Conservation (phyloP, 2,329 filamentous ascomycete genomes). For the Cladosporium oxysporum region DNA sequence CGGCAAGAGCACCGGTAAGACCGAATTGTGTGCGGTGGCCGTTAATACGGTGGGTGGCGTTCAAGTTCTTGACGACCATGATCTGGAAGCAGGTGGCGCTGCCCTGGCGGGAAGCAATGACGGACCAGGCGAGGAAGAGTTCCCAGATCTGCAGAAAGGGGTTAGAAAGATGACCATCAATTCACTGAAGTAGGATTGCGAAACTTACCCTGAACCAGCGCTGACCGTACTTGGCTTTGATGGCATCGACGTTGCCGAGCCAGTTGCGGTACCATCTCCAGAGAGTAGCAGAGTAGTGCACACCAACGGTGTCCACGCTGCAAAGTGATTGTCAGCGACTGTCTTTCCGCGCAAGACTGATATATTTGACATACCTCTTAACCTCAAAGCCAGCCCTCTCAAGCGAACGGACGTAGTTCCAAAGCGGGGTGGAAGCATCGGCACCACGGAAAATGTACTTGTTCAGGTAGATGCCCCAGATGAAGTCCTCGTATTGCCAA, state of each 20-base stretch:
- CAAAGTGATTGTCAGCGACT: neutral
- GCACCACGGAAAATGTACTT: constrained; percentile 91
- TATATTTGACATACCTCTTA: constrained; percentile 55
- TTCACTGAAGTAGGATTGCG: no score
- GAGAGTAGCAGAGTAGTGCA: constrained; percentile 94
- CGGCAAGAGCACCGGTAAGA: constrained; percentile 64
- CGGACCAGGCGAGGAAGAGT: constrained; percentile 83
- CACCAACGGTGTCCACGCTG: constrained; percentile 82
- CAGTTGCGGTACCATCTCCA: constrained; percentile 99
- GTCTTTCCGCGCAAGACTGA: neutral
- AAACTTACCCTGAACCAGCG: constrained; percentile 73
- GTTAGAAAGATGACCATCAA: neutral
- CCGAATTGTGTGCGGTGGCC: constrained; percentile 70
- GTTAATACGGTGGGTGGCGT: constrained; percentile 78
- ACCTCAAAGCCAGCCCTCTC: constrained; percentile 88
- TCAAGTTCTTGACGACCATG: constrained; percentile 84
- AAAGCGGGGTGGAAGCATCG: constrained; percentile 90
- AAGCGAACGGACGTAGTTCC: constrained; percentile 79
- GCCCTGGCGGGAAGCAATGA: constrained; percentile 81
- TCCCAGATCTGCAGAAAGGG: constrained; percentile 68
- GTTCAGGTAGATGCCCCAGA: constrained; percentile 99
- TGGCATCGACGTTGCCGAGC: constrained; percentile 90
- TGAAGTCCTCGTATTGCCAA: constrained; percentile 97
- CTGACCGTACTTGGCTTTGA: constrained; percentile 90
- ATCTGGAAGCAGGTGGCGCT: constrained; percentile 86